These are phyloP conservation scores for Phytophthora kernoviae DNA, from an alignment of 352 stramenopile genomes.

Conservation along the genomic window DNA sequence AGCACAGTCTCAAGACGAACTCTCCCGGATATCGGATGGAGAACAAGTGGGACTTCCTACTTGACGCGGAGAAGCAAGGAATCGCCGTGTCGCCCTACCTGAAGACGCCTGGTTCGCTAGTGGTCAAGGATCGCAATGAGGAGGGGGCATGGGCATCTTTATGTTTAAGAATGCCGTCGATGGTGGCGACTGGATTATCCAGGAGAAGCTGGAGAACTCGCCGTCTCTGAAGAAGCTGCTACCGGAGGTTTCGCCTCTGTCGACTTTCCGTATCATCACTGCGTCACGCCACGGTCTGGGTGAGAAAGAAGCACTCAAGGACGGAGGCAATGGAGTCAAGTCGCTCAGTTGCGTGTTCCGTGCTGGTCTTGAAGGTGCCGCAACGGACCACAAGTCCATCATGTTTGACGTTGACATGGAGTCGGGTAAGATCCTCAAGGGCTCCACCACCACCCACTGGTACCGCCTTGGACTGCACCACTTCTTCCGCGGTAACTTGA, in stretches of 20 bases:
- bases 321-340: slow-evolving; percentile 68
- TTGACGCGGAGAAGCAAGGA: slow-evolving; percentile 87
- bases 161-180: slow-evolving; percentile 97
- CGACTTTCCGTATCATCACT: slow-evolving; percentile 98
- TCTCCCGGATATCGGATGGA: slow-evolving; percentile 95
- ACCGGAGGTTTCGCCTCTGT: slow-evolving; percentile 93
- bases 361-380: slow-evolving; percentile 66
- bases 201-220: slow-evolving; percentile 95
- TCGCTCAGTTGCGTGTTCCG: slow-evolving; percentile 85
- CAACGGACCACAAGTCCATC: slow-evolving; percentile 98
- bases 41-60: slow-evolving; percentile 99
- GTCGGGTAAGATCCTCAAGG: slow-evolving; percentile 92
- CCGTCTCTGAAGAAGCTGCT: slow-evolving; percentile 92
- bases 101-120: slow-evolving; percentile 87
- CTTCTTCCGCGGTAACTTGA: slow-evolving; percentile 74
- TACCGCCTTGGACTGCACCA: slow-evolving; percentile 89
- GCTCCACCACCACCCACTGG: slow-evolving; percentile 98
- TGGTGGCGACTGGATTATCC: slow-evolving; percentile 96
- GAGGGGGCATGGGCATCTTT: slow-evolving; percentile 97
- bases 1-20: slow-evolving; percentile 94
- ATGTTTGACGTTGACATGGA: slow-evolving; percentile 98
- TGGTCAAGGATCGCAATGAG: slow-evolving; percentile 98
- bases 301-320: slow-evolving; percentile 46
- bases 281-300: slow-evolving; percentile 81
- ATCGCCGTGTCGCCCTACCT: slow-evolving; percentile 96